Percentiles rank a stretch among this genome's conserved stretches.
Conservation (phyloP, 2,329 filamentous ascomycete genomes). For the Alternaria brassicae region DNA sequence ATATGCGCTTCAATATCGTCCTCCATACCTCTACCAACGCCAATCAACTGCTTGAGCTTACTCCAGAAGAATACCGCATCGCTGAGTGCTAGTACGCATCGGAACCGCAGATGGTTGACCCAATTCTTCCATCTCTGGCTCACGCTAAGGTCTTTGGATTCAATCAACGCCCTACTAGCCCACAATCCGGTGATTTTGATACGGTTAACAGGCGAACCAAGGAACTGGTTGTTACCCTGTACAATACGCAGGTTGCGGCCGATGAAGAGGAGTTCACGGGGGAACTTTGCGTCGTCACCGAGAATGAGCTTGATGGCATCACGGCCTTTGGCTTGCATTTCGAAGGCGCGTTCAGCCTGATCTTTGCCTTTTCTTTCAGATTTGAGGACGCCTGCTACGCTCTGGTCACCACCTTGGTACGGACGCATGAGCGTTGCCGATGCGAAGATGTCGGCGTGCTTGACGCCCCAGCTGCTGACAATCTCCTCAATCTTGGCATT, state of each 20-base stretch:
- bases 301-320: conserved; percentile 80
- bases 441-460: conserved; percentile 88
- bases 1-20: conserved; percentile 90
- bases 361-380: conserved; percentile 62
- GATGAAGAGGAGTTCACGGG: conserved; percentile 89
- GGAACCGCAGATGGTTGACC: conserved; percentile 82
- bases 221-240: conserved; percentile 89
- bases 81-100: conserved; percentile 73
- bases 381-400: conserved; percentile 66
- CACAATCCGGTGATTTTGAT: conserved; percentile 93
- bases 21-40: conserved; percentile 85
- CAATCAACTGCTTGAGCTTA: conserved; percentile 77
- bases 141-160: conserved; percentile 70
- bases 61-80: conserved; percentile 86
- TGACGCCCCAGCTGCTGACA: conserved; percentile 83
- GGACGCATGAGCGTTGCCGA: conserved; percentile 88
- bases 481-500: conserved; percentile 78
- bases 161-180: conserved; percentile 83
- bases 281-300: conserved; percentile 85
- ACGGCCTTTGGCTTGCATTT: conserved; percentile 77
- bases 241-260: conserved; percentile 91
- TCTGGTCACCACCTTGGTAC: conserved; percentile 82
- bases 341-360: conserved; percentile 69
- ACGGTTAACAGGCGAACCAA: conserved; percentile 86
- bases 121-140: conserved; percentile 71